Conservation (phyloP, 2,329 filamentous ascomycete species). For the Fusarium proliferatum region DNA sequence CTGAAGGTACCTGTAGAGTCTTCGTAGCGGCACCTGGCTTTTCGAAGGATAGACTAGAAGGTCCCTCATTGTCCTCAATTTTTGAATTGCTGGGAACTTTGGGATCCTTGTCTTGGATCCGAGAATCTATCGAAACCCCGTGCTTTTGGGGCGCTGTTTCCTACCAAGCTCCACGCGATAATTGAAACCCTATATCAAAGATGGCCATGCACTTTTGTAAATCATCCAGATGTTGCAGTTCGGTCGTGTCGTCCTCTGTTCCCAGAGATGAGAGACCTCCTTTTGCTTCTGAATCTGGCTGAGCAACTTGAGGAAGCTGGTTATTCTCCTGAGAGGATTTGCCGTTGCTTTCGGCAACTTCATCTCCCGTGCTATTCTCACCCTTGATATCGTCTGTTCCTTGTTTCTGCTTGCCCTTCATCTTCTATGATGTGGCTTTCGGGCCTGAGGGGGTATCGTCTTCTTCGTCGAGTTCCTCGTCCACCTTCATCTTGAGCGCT, state of each 20-base stretch:
- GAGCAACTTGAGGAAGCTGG: background rate
- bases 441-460: conserved; percentile 45
- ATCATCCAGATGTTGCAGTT: background rate
- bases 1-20: background rate
- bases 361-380: background rate
- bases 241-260: background rate
- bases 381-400: background rate
- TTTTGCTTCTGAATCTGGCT: background rate
- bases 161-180: background rate
- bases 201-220: background rate
- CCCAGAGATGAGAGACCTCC: background rate
- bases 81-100: background rate
- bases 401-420: conserved; percentile 19
- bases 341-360: background rate
- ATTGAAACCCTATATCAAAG: background rate
- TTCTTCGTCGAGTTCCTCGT: conserved; percentile 55
- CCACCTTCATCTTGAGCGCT: conserved; percentile 57
- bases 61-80: background rate
- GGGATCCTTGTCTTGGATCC: background rate
- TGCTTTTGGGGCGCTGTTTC: background rate
- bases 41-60: background rate
- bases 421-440: conserved; percentile 49
- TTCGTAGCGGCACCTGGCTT: background rate
- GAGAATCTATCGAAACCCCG: background rate
- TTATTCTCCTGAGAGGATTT: background rate